These are phyloP conservation scores for Sugiyamaella chiloensis DNA, from an alignment of 805 yeast species.

Conservation along the genomic window DNA sequence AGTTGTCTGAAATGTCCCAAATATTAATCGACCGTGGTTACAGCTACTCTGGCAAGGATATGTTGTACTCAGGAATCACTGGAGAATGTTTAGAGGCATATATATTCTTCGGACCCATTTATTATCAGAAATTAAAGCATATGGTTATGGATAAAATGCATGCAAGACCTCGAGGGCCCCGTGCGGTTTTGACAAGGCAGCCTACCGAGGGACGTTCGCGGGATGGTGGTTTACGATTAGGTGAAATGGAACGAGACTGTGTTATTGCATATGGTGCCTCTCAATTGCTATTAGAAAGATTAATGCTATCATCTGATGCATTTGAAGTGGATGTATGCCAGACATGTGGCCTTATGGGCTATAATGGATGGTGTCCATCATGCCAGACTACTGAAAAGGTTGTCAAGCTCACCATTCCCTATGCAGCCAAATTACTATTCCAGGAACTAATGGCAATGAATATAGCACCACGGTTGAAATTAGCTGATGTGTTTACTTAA, in stretches of 20 bases:
- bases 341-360: constrained; percentile 94
- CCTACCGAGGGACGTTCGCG: constrained; percentile 99
- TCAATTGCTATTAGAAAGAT: constrained; percentile 84
- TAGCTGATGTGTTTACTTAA: constrained; percentile 76
- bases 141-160: constrained; percentile 99
- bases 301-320: constrained; percentile 96
- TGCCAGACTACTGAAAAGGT: constrained; percentile 86
- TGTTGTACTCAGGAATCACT: constrained; percentile 95
- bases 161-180: constrained; percentile 98
- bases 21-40: constrained; percentile 88
- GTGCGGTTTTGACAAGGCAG: constrained; percentile 96
- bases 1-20: constrained; percentile 89
- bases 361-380: constrained; percentile 96
- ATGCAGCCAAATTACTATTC: constrained; percentile 96
- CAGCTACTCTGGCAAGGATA: constrained; percentile 94
- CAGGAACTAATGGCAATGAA: constrained; percentile 98
- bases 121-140: constrained; percentile 96
- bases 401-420: constrained; percentile 93
- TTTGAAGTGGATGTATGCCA: constrained; percentile 96
- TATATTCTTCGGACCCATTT: constrained; percentile 97
- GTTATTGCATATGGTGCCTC: constrained; percentile 99
- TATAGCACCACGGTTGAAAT: constrained; percentile 89
- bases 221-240: constrained; percentile 98
- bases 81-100: constrained; percentile 97
- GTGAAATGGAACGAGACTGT: constrained; percentile 99